phyloP scores from a whole-genome alignment of 1,139 yeast genomes.

The Schizosaccharomyces versatilis region DNA sequence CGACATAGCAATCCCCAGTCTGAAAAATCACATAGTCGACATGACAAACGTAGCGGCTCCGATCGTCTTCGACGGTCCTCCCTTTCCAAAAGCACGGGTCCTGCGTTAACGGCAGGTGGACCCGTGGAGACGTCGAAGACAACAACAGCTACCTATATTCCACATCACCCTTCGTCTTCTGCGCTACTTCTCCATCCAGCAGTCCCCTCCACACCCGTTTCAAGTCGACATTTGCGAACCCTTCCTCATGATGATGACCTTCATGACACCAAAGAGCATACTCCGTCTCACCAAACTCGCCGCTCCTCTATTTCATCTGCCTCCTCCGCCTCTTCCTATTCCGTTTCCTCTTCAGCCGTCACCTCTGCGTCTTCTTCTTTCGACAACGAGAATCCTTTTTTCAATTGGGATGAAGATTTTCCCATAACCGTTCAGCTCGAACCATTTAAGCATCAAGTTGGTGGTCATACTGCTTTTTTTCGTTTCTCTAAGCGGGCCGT shows the following conservation, averaged over 20 bases:
- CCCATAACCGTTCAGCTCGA: constrained; percentile 22
- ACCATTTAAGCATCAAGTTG: constrained; percentile 75
- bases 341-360: neutral
- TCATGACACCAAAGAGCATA: no score
- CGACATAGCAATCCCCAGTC: neutral
- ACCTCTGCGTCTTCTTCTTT: neutral
- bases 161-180: neutral
- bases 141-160: no score
- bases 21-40: neutral
- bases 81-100: neutral
- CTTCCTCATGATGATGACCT: neutral
- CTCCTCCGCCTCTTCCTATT: neutral
- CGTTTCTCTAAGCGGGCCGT: constrained; percentile 78
- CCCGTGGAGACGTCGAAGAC: no score
- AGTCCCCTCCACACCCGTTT: neutral
- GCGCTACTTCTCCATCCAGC: neutral
- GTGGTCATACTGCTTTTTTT: constrained; percentile 95
- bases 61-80: neutral
- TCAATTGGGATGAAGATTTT: constrained; percentile 1
- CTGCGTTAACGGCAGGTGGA: neutral
- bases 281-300: neutral
- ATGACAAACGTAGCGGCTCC: no score
- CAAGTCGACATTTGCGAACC: neutral
- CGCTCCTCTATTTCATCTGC: neutral
- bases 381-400: neutral